Evolutionary conservation across 1,139 yeast species (phyloP).

Genomic region (Kluyveromyces sp.): DNA sequence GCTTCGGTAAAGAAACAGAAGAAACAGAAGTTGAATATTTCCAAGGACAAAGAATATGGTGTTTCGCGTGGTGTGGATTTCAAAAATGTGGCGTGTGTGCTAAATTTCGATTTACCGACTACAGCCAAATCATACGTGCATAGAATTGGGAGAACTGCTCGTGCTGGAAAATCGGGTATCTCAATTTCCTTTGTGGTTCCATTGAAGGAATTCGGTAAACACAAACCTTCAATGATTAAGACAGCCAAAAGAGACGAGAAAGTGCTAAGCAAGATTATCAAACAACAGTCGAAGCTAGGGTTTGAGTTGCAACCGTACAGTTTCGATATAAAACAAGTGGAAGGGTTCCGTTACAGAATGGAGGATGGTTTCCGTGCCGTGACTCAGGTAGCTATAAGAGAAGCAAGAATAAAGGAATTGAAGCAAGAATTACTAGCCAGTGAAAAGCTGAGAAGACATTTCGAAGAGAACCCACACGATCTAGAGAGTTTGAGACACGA

Average conservation of each 20-base stretch:
- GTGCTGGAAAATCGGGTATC: conserved; percentile 95
- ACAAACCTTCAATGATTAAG: conserved; percentile 66
- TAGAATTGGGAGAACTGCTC: conserved; percentile 94
- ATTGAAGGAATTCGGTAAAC: conserved; percentile 77
- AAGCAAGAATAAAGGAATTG: conserved; percentile 87
- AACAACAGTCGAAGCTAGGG: conserved; percentile 69
- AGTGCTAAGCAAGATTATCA: conserved; percentile 66
- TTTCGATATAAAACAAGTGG: conserved; percentile 88
- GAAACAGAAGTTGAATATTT: conserved; percentile 34
- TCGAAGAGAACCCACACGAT: conserved; percentile 98
- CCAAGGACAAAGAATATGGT: conserved; percentile 72
- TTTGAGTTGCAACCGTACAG: conserved; percentile 75
- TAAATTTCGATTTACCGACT: conserved; percentile 90
- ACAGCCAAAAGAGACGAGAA: conserved; percentile 82
- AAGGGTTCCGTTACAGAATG: conserved; percentile 92
- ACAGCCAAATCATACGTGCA: conserved; percentile 88
- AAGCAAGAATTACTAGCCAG: conserved; percentile 81
- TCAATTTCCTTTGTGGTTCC: conserved; percentile 90
- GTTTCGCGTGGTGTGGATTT: conserved; percentile 97
- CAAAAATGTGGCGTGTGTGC: conserved; percentile 90
- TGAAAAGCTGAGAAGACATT: conserved; percentile 86
- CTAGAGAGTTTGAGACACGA: conserved; percentile 85
- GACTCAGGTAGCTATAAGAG: conserved; percentile 82
- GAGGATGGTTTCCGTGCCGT: conserved; percentile 97
- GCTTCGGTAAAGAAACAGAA: conserved; percentile 18